These are phyloP conservation scores for Hanseniaspora singularis DNA, from an alignment of 805 yeast species.

Conservation along the genomic window DNA sequence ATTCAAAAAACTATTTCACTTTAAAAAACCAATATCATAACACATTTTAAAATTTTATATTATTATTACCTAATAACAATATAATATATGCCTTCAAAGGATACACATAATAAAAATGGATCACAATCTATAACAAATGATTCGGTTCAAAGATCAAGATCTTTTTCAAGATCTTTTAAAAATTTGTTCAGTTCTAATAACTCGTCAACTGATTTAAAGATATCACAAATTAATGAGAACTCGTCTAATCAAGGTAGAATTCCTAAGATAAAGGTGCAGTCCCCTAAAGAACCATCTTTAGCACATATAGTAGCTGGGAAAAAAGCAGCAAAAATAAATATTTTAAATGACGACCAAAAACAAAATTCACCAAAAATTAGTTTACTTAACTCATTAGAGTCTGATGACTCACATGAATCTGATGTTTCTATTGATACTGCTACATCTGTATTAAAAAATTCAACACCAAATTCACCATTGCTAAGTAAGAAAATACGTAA, in stretches of 20 bases:
- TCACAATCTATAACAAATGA: slow-evolving; percentile 4
- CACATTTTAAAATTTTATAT: too few relatives aligned
- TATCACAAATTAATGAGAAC: not conserved
- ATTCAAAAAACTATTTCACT: too few relatives aligned
- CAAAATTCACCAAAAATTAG: too few relatives aligned
- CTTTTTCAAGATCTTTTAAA: slow-evolving; percentile 24
- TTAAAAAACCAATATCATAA: too few relatives aligned
- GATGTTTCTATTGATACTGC: not conserved
- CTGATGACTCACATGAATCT: not conserved
- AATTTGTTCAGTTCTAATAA: slow-evolving; percentile 20
- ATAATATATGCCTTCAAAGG: slow-evolving; percentile 9
- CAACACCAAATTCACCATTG: not conserved
- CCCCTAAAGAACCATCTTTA: too few relatives aligned
- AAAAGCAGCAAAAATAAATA: too few relatives aligned
- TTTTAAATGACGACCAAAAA: too few relatives aligned
- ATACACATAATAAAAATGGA: not conserved
- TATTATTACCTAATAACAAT: too few relatives aligned
- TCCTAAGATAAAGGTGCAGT: too few relatives aligned
- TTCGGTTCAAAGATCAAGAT: slow-evolving; percentile 20
- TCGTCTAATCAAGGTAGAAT: too few relatives aligned
- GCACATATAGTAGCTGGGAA: too few relatives aligned
- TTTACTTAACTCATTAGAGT: not conserved
- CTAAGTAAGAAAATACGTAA: not conserved
- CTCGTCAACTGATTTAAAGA: not conserved
- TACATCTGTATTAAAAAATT: not conserved